Conservation (phyloP, 1,284 basidiomycete genomes). For the Naganishia sp. region DNA sequence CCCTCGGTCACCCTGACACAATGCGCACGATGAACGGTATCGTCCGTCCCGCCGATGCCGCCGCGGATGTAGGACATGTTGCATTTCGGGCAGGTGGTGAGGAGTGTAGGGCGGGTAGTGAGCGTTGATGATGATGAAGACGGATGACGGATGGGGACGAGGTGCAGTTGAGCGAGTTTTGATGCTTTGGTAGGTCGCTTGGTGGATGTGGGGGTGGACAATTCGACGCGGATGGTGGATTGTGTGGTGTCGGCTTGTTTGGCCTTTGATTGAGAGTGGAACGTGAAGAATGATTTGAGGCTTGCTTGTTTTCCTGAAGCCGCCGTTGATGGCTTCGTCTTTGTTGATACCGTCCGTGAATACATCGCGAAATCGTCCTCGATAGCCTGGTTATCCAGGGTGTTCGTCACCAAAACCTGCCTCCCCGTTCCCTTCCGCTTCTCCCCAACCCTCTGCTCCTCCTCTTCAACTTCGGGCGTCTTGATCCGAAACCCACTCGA, state of each 20-base stretch:
- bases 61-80: constrained; percentile 54
- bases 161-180: constrained; percentile 20
- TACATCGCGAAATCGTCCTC: neutral
- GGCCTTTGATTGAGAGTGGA: constrained; percentile 7
- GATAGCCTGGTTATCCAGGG: neutral
- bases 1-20: constrained; percentile 52
- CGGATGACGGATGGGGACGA: constrained; percentile 18
- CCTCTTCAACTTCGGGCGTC: constrained; percentile 7
- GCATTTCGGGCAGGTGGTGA: constrained; percentile 51
- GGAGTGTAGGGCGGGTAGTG: constrained; percentile 6
- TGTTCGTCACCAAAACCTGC: neutral
- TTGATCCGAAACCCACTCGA: constrained; percentile 23
- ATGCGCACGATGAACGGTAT: constrained; percentile 50
- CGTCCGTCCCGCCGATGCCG: constrained; percentile 46
- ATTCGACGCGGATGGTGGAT: neutral
- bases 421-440: neutral
- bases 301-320: neutral
- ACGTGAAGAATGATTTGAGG: constrained; percentile 25
- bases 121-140: neutral
- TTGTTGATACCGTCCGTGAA: neutral
- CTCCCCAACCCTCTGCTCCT: neutral
- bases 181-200: neutral
- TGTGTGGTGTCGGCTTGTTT: neutral
- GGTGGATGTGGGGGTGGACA: neutral
- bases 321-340: neutral